A percentile compares a stretch with the other conserved stretches of the same genome.
Evolutionary conservation across 202 grass and related monocot species (phyloP).

Genomic region (Panicum virgatum): DNA sequence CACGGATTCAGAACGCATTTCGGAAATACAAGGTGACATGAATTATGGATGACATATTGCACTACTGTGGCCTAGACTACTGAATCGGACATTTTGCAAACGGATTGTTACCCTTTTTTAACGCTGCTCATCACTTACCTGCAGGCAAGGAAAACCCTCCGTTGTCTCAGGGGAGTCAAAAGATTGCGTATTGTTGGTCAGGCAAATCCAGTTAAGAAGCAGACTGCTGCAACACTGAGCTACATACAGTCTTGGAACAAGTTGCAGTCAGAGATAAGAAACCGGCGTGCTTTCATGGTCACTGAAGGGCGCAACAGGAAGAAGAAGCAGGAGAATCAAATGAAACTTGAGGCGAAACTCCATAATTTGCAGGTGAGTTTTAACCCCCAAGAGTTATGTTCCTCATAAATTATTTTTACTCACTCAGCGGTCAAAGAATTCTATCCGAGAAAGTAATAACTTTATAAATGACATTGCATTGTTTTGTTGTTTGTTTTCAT

Average conservation of each 20-base stretch:
- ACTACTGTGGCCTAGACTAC: neutral
- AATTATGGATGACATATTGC: neutral
- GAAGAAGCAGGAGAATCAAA: slow-evolving; percentile 89
- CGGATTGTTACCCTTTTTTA: neutral
- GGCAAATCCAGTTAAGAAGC: slow-evolving; percentile 72
- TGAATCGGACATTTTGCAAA: neutral
- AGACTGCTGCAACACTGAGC: slow-evolving; percentile 62
- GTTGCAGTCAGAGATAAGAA: slow-evolving; percentile 81
- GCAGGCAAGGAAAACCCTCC: slow-evolving; percentile 82
- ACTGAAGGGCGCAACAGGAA: slow-evolving; percentile 78
- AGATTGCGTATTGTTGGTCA: slow-evolving; percentile 56
- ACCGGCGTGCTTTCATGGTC: slow-evolving; percentile 81
- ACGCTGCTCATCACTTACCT: neutral
- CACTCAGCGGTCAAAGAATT: neutral
- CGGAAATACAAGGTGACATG: slow-evolving; percentile 69
- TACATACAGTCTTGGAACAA: slow-evolving; percentile 88
- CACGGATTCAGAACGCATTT: slow-evolving; percentile 81
- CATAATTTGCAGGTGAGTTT: slow-evolving; percentile 75
- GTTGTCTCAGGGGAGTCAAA: slow-evolving; percentile 73
- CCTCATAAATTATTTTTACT: neutral
- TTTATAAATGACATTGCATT: neutral
- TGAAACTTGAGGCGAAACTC: slow-evolving; percentile 86
- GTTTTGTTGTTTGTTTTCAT: neutral
- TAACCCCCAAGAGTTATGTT: neutral
- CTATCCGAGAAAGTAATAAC: neutral